Percentiles rank a stretch among this genome's conserved stretches.
These are phyloP conservation scores for Conticribra guillardii DNA, from an alignment of 108 stramenopile species.

Conservation along the genomic window DNA sequence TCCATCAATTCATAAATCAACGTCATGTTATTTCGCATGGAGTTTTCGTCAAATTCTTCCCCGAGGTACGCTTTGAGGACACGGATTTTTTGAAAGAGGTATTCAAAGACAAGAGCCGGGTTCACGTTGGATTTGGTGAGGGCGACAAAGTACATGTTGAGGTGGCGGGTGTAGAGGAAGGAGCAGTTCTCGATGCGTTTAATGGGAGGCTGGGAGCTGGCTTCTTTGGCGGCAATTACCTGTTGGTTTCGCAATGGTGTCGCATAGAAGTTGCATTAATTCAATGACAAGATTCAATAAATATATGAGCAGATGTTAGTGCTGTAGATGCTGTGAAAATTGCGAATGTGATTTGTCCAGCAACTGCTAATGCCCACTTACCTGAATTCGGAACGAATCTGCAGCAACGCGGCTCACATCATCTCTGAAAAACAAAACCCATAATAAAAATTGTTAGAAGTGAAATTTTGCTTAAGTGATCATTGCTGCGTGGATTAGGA, in stretches of 20 bases:
- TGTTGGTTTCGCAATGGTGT: no score
- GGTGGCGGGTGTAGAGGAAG: conserved; percentile 96
- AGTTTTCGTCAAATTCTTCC: conserved; percentile 95
- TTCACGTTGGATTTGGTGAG: conserved; percentile 97
- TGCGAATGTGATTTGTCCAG: conserved; percentile 1
- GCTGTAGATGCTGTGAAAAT: neutral
- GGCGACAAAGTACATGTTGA: conserved; percentile 98
- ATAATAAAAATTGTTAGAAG: neutral
- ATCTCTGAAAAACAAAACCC: conserved; percentile 52
- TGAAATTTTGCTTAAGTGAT: neutral
- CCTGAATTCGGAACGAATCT: conserved; percentile 90
- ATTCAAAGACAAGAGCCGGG: conserved; percentile 97
- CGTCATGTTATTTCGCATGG: conserved; percentile 98
- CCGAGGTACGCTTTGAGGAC: conserved; percentile 98
- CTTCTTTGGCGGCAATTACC: conserved; percentile 96
- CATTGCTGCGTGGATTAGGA: neutral
- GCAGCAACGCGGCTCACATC: conserved; percentile 89
- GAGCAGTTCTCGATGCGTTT: conserved; percentile 94
- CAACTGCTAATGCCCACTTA: conserved; percentile 29
- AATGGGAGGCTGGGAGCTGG: conserved; percentile 94
- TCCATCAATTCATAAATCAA: conserved; percentile 99
- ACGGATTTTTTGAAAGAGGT: conserved; percentile 92
- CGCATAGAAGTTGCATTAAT: no score
- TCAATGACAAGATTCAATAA: no score
- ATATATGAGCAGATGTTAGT: conserved; percentile 58